phyloP scores from a whole-genome alignment of 371 early-diverging fungal genomes.

The Syncephalis plumigaleata region DNA sequence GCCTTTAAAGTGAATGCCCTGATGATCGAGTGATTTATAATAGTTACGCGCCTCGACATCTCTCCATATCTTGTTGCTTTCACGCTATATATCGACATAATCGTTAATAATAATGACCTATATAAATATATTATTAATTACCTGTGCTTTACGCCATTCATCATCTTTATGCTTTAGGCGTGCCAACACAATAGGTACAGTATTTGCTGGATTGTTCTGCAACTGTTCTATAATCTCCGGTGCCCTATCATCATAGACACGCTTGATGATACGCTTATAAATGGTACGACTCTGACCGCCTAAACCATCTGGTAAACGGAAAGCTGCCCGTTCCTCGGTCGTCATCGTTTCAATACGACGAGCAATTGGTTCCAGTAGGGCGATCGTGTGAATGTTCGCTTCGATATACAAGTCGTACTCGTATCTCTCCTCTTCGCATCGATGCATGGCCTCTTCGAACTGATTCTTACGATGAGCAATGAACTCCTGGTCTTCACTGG shows the following conservation, averaged over 20 bases:
- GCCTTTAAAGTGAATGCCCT: constrained; percentile 74
- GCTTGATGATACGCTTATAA: constrained; percentile 79
- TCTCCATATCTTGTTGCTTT: constrained; percentile 93
- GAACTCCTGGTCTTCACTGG: constrained; percentile 90
- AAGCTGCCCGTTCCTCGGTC: constrained; percentile 53
- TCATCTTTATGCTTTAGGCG: constrained; percentile 96
- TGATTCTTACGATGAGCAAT: constrained; percentile 84
- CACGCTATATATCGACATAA: constrained; percentile 21
- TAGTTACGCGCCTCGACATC: constrained; percentile 87
- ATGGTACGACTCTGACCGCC: constrained; percentile 72
- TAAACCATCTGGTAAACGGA: constrained; percentile 54
- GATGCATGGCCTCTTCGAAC: constrained; percentile 91
- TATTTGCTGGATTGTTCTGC: constrained; percentile 78
- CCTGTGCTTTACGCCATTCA: constrained; percentile 68
- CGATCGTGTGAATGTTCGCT: constrained; percentile 81
- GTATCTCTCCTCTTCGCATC: constrained; percentile 96
- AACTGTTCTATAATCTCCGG: constrained; percentile 84
- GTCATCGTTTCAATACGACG: constrained; percentile 54
- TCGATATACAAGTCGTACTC: constrained; percentile 97
- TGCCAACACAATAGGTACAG: constrained; percentile 91
- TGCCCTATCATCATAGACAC: constrained; percentile 83
- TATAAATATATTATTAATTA: background rate
- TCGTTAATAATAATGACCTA: constrained; percentile 14
- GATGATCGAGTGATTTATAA: constrained; percentile 93
- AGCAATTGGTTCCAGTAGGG: constrained; percentile 76